Evolutionary conservation across 2,329 filamentous ascomycete genomes (phyloP).

Genomic region (Aspergillus novoparasiticus): DNA sequence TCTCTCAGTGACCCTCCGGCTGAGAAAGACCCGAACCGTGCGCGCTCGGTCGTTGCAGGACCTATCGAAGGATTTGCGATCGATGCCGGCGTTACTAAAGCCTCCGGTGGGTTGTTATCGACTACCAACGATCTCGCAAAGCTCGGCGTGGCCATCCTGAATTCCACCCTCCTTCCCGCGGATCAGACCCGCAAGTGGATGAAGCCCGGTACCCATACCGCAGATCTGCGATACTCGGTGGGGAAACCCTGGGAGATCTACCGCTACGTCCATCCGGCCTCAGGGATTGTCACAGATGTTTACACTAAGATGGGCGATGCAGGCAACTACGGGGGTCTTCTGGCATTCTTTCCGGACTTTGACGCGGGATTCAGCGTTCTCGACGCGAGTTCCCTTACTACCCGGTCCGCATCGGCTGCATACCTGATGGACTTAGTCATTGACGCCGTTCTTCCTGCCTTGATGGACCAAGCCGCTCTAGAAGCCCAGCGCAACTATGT

Average conservation of each 20-base stretch:
- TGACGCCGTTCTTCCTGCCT: conserved; percentile 32
- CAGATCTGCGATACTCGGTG: conserved; percentile 43
- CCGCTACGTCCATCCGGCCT: conserved; percentile 32
- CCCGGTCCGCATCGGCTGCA: conserved; percentile 6
- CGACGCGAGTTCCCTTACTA: conserved; percentile 31
- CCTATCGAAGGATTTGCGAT: neutral
- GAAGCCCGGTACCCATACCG: conserved; percentile 44
- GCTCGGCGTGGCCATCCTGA: conserved; percentile 35
- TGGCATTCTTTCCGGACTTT: conserved; percentile 49
- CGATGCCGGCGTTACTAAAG: conserved; percentile 14
- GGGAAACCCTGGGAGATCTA: conserved; percentile 47
- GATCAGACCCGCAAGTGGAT: conserved; percentile 44
- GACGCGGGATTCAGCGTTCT: conserved; percentile 47
- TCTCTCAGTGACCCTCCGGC: conserved; percentile 41
- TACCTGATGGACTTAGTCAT: conserved; percentile 31
- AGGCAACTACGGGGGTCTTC: conserved; percentile 40
- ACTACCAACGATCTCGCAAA: conserved; percentile 42
- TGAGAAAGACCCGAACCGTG: conserved; percentile 7
- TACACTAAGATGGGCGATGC: conserved; percentile 49
- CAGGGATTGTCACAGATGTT: conserved; percentile 30
- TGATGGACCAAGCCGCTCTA: conserved; percentile 32
- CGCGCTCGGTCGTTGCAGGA: conserved; percentile 23
- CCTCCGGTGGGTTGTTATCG: conserved; percentile 28
- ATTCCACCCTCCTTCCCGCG: conserved; percentile 38
- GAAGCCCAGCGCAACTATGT: conserved; percentile 31